Evolutionary conservation across 192 early-diverging fungal species (phyloP).

Genomic region (Piromyces finnis): DNA sequence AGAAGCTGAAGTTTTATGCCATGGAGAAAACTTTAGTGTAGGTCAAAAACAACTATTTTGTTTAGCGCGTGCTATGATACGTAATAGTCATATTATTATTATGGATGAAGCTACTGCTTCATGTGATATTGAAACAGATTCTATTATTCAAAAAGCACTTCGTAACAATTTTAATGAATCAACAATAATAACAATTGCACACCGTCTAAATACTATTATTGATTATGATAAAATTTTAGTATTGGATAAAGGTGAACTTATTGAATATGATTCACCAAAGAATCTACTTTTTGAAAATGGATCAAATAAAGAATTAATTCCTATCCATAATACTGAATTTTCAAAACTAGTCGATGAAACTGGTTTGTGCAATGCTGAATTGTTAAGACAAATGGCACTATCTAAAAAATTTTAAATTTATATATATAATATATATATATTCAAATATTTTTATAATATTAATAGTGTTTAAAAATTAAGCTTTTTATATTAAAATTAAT

Average conservation of each 20-base stretch:
- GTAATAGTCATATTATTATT: slow-evolving; percentile 5
- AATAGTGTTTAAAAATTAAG: too few relatives aligned
- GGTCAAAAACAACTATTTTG: slow-evolving; percentile 61
- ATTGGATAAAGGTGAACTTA: slow-evolving; percentile 50
- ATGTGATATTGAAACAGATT: slow-evolving; percentile 22
- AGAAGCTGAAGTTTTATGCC: not conserved
- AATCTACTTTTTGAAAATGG: too few relatives aligned
- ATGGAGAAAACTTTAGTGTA: slow-evolving; percentile 68
- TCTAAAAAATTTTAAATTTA: too few relatives aligned
- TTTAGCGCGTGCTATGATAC: slow-evolving; percentile 21
- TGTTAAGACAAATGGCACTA: slow-evolving; percentile 12
- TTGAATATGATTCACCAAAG: slow-evolving; percentile 17
- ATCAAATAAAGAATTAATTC: too few relatives aligned
- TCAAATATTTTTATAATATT: too few relatives aligned
- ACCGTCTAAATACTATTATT: slow-evolving; percentile 20
- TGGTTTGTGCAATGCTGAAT: slow-evolving; percentile 31
- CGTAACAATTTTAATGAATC: slow-evolving; percentile 10
- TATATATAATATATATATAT: too few relatives aligned
- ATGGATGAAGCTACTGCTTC: not conserved
- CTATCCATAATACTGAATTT: slow-evolving; percentile 6
- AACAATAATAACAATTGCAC: slow-evolving; percentile 1
- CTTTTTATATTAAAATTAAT: too few relatives aligned
- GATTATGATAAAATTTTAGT: slow-evolving; percentile 66
- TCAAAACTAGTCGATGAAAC: slow-evolving; percentile 45
- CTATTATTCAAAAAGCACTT: slow-evolving; percentile 50